Evolutionary conservation across 2,329 filamentous ascomycete species (phyloP).

Genomic region (Pestalotiopsis sp.): DNA sequence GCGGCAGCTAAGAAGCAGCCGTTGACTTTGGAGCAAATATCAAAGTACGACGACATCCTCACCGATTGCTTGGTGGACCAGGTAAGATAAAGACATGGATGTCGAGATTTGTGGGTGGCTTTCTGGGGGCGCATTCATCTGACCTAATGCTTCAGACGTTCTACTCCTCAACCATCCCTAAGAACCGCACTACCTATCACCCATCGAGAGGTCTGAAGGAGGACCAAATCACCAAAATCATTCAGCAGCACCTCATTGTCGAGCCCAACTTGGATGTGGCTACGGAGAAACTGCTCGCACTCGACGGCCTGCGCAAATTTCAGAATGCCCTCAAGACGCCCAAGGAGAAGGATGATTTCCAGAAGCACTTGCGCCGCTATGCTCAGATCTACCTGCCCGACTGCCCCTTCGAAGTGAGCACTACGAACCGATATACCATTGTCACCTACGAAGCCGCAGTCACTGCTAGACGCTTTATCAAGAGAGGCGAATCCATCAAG

Average conservation of each 20-base stretch:
- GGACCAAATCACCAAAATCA: slow-evolving; percentile 61
- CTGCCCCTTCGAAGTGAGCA: slow-evolving; percentile 88
- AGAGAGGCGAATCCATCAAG: slow-evolving; percentile 82
- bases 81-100: slow-evolving; percentile 56
- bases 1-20: slow-evolving; percentile 61
- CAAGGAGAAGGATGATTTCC: slow-evolving; percentile 85
- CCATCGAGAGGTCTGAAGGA: slow-evolving; percentile 77
- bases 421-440: slow-evolving; percentile 94
- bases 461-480: slow-evolving; percentile 77
- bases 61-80: slow-evolving; percentile 95
- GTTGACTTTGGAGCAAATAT: slow-evolving; percentile 83
- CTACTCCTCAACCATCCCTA: slow-evolving; percentile 96
- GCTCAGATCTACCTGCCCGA: slow-evolving; percentile 91
- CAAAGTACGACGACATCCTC: slow-evolving; percentile 91
- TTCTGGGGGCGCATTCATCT: neutral
- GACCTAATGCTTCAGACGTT: slow-evolving; percentile 64
- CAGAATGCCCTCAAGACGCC: slow-evolving; percentile 66
- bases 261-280: slow-evolving; percentile 71
- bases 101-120: neutral
- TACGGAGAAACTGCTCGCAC: slow-evolving; percentile 70
- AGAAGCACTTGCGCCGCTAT: slow-evolving; percentile 83
- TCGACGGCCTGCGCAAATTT: slow-evolving; percentile 76
- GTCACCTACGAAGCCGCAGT: slow-evolving; percentile 86
- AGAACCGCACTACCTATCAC: slow-evolving; percentile 87
- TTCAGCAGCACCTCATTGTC: slow-evolving; percentile 70